These are phyloP conservation scores for Lactarius deliciosus DNA, from an alignment of 768 basidiomycete genomes.

Conservation along the genomic window DNA sequence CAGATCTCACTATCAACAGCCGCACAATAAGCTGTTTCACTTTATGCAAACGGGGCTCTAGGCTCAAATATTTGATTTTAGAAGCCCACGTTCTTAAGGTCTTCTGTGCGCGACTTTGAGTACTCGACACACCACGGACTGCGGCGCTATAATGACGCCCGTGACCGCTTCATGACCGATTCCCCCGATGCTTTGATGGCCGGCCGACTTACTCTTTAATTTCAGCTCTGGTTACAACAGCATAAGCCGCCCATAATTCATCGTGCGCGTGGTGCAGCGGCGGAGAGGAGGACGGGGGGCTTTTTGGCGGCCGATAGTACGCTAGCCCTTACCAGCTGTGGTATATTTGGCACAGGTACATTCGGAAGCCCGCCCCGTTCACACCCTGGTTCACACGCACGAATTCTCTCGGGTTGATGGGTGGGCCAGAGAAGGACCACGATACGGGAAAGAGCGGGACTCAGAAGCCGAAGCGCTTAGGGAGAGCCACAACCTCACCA, in stretches of 20 bases:
- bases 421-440: background rate
- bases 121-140: background rate
- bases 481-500: background rate
- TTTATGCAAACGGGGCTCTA: background rate
- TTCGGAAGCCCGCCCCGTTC: background rate
- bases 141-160: conserved; percentile 4
- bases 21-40: background rate
- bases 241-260: background rate
- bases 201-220: background rate
- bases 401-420: background rate
- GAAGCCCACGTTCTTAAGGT: background rate
- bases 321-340: background rate
- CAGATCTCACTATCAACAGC: background rate
- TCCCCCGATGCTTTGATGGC: conserved; percentile 6
- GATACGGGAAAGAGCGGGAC: background rate
- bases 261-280: background rate
- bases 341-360: background rate
- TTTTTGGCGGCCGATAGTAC: background rate
- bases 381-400: no score
- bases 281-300: background rate
- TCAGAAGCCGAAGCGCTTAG: background rate
- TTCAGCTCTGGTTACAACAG: background rate
- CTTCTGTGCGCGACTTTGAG: background rate
- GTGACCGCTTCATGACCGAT: conserved; percentile 13
- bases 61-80: conserved; percentile 2